These are phyloP conservation scores for Croton laevigatus DNA, from an alignment of 441 rosid genomes.

Conservation along the genomic window DNA sequence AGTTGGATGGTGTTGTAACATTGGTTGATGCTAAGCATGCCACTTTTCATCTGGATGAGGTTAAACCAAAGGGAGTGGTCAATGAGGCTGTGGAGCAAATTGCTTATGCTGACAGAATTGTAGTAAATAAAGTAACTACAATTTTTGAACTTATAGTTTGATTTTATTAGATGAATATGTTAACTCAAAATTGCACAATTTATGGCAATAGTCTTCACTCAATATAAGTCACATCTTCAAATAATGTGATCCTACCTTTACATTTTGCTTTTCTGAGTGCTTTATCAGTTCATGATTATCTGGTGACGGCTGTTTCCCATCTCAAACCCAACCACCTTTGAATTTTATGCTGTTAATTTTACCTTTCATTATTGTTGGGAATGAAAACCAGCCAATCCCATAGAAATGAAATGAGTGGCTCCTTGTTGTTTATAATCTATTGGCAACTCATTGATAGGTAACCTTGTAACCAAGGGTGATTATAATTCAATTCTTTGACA, in stretches of 20 bases:
- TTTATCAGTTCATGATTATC: neutral
- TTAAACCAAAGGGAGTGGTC: slow-evolving; percentile 84
- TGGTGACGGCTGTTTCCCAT: neutral
- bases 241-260: neutral
- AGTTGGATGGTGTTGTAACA: slow-evolving; percentile 96
- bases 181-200: neutral
- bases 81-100: slow-evolving; percentile 97
- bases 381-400: neutral
- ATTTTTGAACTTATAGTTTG: neutral
- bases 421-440: neutral
- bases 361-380: neutral
- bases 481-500: neutral
- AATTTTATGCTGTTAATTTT: neutral
- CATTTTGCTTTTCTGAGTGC: neutral
- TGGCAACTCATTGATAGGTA: neutral
- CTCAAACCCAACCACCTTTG: neutral
- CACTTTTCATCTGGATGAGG: slow-evolving; percentile 73
- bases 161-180: neutral
- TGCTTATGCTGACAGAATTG: slow-evolving; percentile 88
- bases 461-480: neutral
- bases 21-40: slow-evolving; percentile 97
- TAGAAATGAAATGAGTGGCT: neutral
- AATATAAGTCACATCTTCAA: neutral
- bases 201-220: neutral
- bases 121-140: slow-evolving; percentile 71